Percentiles rank a stretch among this genome's conserved stretches.
These are phyloP conservation scores for Closterium sp. DNA, from an alignment of 139 green algal genomes.

Conservation along the genomic window DNA sequence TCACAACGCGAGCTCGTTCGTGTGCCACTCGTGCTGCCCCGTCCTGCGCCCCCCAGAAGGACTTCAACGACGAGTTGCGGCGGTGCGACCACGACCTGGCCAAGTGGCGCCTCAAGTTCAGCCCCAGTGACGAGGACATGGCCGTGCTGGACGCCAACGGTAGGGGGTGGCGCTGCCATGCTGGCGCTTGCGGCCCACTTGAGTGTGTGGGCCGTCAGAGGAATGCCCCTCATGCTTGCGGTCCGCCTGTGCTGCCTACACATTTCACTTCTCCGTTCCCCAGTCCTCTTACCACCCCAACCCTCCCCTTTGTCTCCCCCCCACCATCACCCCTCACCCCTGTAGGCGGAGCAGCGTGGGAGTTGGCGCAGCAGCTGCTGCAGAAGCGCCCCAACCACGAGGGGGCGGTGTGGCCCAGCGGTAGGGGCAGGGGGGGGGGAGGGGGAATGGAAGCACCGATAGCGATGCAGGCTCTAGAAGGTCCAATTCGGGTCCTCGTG, in stretches of 20 bases:
- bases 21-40: neutral
- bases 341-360: neutral
- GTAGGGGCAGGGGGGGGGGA: neutral
- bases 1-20: no score
- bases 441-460: no score
- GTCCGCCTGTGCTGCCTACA: no score
- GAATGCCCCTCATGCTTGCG: neutral
- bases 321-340: neutral
- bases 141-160: conserved; percentile 41
- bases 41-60: neutral
- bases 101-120: conserved; percentile 34
- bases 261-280: no score
- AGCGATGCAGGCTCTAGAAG: no score
- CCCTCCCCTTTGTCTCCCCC: neutral
- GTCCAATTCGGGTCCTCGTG: no score
- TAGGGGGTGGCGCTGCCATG: neutral
- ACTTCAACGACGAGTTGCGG: conserved; percentile 44
- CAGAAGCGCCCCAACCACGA: neutral
- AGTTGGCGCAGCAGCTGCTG: neutral
- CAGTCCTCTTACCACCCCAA: no score
- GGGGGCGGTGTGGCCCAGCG: neutral
- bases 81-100: conserved; percentile 35
- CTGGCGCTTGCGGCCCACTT: neutral
- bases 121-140: conserved; percentile 19
- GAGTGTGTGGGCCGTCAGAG: no score